Conservation (phyloP, 805 yeast genomes). For the Suhomyces sp. region DNA sequence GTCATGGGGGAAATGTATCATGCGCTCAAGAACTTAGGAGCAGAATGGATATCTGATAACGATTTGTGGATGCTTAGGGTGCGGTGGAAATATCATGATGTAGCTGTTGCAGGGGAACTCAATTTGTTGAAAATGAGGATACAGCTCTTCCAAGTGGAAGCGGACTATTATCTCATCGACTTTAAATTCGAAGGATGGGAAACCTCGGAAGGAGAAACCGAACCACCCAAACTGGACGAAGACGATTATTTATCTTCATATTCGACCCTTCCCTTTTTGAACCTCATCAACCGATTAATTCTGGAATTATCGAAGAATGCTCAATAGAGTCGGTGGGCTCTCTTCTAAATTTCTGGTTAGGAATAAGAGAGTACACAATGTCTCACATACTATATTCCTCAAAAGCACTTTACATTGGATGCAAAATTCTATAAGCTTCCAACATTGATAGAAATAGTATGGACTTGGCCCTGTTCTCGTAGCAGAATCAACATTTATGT, state of each 20-base stretch:
- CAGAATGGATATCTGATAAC: slow-evolving; percentile 96
- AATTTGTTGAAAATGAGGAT: slow-evolving; percentile 96
- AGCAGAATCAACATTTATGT: too few relatives aligned
- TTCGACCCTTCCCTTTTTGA: slow-evolving; percentile 92
- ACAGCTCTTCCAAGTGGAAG: slow-evolving; percentile 92
- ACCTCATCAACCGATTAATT: slow-evolving; percentile 85
- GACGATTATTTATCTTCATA: slow-evolving; percentile 89
- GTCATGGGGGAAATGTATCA: slow-evolving; percentile 98
- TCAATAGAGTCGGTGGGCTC: too few relatives aligned
- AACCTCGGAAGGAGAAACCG: slow-evolving; percentile 37
- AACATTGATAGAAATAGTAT: too few relatives aligned
- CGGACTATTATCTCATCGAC: slow-evolving; percentile 92
- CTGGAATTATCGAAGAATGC: slow-evolving; percentile 97
- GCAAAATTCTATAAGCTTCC: too few relatives aligned
- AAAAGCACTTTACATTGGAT: too few relatives aligned
- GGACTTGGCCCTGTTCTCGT: too few relatives aligned
- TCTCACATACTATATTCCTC: too few relatives aligned
- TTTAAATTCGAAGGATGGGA: slow-evolving; percentile 99
- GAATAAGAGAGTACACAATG: too few relatives aligned
- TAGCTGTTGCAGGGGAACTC: slow-evolving; percentile 45
- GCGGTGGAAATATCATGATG: slow-evolving; percentile 73
- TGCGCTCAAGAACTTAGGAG: slow-evolving; percentile 89
- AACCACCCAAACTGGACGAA: slow-evolving; percentile 33
- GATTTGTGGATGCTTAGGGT: slow-evolving; percentile 95
- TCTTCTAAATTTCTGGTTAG: too few relatives aligned